Conservation (phyloP, 495 filamentous ascomycete genomes). For the Lasiosphaeris hirsuta region DNA sequence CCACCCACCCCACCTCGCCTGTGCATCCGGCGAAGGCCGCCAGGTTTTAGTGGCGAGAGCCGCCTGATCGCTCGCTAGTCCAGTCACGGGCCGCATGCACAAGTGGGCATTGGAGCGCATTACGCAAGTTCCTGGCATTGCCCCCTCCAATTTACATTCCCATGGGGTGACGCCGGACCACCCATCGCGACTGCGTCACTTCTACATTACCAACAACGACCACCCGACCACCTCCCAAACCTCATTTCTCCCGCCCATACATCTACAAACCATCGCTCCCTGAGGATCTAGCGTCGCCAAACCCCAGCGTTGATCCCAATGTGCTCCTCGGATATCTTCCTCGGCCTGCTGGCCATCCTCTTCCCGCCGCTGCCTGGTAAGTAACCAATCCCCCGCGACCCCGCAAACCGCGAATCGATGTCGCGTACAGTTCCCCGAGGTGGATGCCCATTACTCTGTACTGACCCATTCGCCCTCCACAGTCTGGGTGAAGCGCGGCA, state of each 20-base stretch:
- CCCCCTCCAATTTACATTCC: conserved; percentile 5
- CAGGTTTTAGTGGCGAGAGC: too few species aligned
- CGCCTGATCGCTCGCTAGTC: background rate
- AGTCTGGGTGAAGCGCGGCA: conserved; percentile 95
- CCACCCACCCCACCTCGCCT: too few species aligned
- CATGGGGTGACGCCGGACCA: background rate
- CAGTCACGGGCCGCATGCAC: background rate
- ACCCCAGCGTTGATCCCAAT: conserved; percentile 17
- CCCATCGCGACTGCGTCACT: conserved; percentile 18
- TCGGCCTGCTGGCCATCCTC: conserved; percentile 81
- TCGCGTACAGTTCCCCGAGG: conserved; percentile 6
- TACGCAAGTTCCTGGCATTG: conserved; percentile 27
- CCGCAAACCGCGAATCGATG: conserved; percentile 12
- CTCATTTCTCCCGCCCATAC: background rate
- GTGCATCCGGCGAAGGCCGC: too few species aligned
- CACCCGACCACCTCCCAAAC: background rate
- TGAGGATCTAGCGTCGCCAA: background rate
- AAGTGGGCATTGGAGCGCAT: conserved; percentile 6
- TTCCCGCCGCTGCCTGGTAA: conserved; percentile 91
- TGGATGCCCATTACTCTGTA: background rate
- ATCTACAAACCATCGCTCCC: background rate
- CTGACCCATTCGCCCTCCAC: conserved; percentile 17
- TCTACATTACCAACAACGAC: conserved; percentile 3
- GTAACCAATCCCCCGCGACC: conserved; percentile 27
- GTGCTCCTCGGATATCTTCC: conserved; percentile 80